A percentile compares a stretch with the other conserved stretches of the same genome.
Evolutionary conservation across 441 rosid species (phyloP).

Genomic region (Omphalea diandra): DNA sequence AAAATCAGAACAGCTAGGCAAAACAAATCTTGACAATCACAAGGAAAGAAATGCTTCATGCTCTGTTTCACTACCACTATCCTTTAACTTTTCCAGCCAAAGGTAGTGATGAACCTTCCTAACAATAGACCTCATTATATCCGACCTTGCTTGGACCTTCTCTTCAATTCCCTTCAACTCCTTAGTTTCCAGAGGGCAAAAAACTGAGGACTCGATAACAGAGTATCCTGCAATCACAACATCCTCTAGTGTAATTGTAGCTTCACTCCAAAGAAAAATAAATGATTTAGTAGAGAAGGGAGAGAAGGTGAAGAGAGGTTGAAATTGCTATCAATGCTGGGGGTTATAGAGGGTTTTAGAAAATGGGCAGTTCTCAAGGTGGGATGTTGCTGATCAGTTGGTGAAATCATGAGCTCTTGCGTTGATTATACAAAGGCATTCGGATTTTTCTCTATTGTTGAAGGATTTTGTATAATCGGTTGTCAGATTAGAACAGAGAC

Average conservation of each 20-base stretch:
- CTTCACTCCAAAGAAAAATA: constrained; percentile 47
- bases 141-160: background rate
- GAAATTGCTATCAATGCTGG: no score
- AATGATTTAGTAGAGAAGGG: no score
- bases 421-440: no score
- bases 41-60: constrained; percentile 36
- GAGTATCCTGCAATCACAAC: constrained; percentile 36
- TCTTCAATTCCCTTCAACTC: constrained; percentile 24
- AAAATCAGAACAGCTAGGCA: background rate
- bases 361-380: no score
- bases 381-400: no score
- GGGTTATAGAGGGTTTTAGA: no score
- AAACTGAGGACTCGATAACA: constrained; percentile 33
- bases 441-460: no score
- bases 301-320: no score
- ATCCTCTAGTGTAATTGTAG: constrained; percentile 50
- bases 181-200: constrained; percentile 18
- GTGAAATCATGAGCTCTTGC: no score
- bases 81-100: constrained; percentile 27
- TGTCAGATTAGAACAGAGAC: no score
- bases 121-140: background rate
- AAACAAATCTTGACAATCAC: constrained; percentile 45
- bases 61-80: constrained; percentile 26
- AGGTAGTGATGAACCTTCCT: background rate
- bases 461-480: no score